Evolutionary conservation across 441 rosid genomes (phyloP).

Genomic region (Adansonia grandidieri): DNA sequence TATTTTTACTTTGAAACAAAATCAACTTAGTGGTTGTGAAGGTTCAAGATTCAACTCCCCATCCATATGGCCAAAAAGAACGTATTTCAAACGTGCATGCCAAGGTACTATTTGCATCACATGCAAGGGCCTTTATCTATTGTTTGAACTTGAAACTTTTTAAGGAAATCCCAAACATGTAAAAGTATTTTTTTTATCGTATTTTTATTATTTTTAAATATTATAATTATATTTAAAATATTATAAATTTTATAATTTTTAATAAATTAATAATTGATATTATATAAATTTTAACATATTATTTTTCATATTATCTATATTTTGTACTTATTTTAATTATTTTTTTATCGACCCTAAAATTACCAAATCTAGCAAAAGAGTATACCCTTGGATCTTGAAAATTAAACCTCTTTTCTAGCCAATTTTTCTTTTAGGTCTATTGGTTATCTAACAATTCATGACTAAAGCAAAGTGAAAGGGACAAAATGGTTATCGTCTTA

Average conservation of each 20-base stretch:
- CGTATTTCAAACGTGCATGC: neutral
- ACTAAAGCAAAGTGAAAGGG: neutral
- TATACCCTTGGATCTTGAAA: neutral
- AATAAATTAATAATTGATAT: too few species aligned
- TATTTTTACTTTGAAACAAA: too few species aligned
- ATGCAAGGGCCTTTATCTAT: neutral
- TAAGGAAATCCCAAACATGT: too few species aligned
- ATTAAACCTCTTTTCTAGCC: neutral
- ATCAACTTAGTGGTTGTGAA: neutral
- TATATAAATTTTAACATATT: too few species aligned
- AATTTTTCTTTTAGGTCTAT: neutral
- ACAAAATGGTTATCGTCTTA: neutral
- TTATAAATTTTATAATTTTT: too few species aligned
- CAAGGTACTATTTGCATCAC: neutral
- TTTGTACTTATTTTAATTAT: too few species aligned
- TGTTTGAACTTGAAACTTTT: too few species aligned
- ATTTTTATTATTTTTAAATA: too few species aligned
- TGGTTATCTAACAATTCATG: neutral
- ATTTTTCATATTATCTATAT: too few species aligned
- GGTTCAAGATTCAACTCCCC: neutral
- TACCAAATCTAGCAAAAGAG: neutral
- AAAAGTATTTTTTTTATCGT: neutral
- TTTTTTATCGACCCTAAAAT: neutral
- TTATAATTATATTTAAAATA: too few species aligned
- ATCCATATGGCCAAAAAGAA: neutral